A percentile compares a stretch with the other conserved stretches of the same genome.
These are phyloP conservation scores for Aureobasidium sp. DNA, from an alignment of 2,329 filamentous ascomycete species.

Conservation along the genomic window DNA sequence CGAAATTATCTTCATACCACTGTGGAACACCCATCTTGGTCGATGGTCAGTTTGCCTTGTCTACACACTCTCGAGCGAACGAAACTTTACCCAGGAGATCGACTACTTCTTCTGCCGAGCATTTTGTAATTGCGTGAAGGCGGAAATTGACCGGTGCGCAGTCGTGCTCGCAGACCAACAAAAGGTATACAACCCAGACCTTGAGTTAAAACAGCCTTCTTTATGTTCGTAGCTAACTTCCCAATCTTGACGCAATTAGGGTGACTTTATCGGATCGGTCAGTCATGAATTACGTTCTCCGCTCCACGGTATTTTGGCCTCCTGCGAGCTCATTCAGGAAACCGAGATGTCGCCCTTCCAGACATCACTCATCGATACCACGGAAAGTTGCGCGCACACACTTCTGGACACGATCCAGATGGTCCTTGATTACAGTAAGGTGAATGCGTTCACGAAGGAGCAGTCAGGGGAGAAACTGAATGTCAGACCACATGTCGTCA, in stretches of 20 bases:
- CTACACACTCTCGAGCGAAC: constrained; percentile 36
- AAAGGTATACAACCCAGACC: constrained; percentile 22
- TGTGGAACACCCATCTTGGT: constrained; percentile 39
- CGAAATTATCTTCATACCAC: constrained; percentile 41
- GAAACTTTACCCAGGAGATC: constrained; percentile 28
- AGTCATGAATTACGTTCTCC: constrained; percentile 41
- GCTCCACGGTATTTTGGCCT: constrained; percentile 36
- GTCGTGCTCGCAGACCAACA: constrained; percentile 33
- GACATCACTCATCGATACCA: constrained; percentile 33
- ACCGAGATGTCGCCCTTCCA: constrained; percentile 31
- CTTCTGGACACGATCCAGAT: constrained; percentile 36
- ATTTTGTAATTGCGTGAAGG: constrained; percentile 32
- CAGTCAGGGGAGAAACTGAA: background rate
- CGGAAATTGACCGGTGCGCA: constrained; percentile 28
- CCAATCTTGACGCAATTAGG: constrained; percentile 10
- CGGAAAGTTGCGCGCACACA: constrained; percentile 38
- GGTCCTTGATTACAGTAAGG: constrained; percentile 32
- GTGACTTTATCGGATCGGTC: constrained; percentile 38
- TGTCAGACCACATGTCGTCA: constrained; percentile 1
- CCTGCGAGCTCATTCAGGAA: constrained; percentile 37
- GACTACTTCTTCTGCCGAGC: constrained; percentile 29
- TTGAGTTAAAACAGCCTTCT: too few relatives aligned
- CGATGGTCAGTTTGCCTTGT: constrained; percentile 25
- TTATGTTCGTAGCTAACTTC: too few relatives aligned
- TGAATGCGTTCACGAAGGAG: constrained; percentile 23